Evolutionary conservation across 2,329 filamentous ascomycete species (phyloP).

Genomic region (Fusarium udum): DNA sequence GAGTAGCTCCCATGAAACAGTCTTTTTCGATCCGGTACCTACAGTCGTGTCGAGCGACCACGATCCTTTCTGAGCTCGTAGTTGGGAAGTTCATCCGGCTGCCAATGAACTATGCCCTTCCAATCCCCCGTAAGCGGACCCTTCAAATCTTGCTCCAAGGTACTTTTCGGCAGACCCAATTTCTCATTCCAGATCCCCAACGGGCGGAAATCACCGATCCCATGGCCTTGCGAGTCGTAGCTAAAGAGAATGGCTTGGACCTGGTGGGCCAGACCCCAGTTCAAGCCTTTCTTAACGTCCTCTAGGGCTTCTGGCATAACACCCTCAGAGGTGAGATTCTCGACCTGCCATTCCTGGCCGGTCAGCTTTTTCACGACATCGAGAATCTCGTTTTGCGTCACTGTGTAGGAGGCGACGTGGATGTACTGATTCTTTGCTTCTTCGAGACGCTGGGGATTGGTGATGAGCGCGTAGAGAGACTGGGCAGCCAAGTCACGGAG

Average conservation of each 20-base stretch:
- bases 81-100: neutral
- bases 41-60: neutral
- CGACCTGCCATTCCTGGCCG: neutral
- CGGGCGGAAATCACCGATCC: neutral
- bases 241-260: neutral
- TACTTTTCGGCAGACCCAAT: neutral
- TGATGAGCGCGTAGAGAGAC: slow-evolving; percentile 3
- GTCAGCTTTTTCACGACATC: neutral
- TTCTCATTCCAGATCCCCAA: neutral
- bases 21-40: neutral
- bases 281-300: neutral
- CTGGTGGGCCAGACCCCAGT: neutral
- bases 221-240: neutral
- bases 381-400: neutral
- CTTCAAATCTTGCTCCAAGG: neutral
- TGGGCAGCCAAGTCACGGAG: slow-evolving; percentile 8
- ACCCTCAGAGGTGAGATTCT: neutral
- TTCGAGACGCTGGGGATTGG: neutral
- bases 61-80: neutral
- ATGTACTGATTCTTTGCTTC: neutral
- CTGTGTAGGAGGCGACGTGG: neutral
- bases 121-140: neutral
- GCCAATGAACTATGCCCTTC: neutral
- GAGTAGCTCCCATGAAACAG: neutral
- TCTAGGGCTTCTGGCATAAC: neutral